Conservation (phyloP, 306 rosid species). For the Cicer pinnatifidum region DNA sequence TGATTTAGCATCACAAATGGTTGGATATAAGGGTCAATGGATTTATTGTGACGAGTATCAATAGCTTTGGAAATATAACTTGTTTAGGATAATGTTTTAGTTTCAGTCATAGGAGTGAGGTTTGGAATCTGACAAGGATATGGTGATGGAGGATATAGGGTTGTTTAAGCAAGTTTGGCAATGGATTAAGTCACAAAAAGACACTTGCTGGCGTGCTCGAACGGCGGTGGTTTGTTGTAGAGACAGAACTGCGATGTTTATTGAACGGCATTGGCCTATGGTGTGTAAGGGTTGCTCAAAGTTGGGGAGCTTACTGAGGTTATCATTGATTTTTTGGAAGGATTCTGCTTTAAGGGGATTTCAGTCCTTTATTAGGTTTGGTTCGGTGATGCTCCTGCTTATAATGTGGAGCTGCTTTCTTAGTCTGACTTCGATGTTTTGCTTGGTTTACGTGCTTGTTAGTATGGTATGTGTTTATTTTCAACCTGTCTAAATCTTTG, state of each 20-base stretch:
- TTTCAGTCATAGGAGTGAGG: conserved; percentile 24
- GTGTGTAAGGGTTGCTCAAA: conserved; percentile 70
- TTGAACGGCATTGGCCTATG: conserved; percentile 87
- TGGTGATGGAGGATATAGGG: conserved; percentile 87
- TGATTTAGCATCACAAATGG: conserved; percentile 48
- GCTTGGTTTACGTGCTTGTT: conserved; percentile 85
- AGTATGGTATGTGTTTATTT: conserved; percentile 72
- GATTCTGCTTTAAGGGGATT: conserved; percentile 77
- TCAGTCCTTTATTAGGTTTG: conserved; percentile 66
- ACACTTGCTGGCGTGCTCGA: conserved; percentile 55
- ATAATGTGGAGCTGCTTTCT: conserved; percentile 98
- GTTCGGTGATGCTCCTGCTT: conserved; percentile 82
- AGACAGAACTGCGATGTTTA: conserved; percentile 56
- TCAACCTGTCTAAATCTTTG: conserved; percentile 16
- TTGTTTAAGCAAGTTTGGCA: conserved; percentile 84
- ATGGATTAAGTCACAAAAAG: conserved; percentile 80
- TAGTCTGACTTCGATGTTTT: conserved; percentile 85
- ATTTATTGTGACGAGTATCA: conserved; percentile 48
- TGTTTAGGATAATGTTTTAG: conserved; percentile 39
- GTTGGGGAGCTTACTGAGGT: conserved; percentile 57
- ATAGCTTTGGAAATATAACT: conserved; percentile 46
- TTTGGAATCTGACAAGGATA: conserved; percentile 43
- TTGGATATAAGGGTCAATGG: conserved; percentile 44
- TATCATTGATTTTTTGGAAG: conserved; percentile 69
- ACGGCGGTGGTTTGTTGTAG: conserved; percentile 52